These are phyloP conservation scores for Kodamaea ohmeri DNA, from an alignment of 1,139 yeast species.

Conservation along the genomic window DNA sequence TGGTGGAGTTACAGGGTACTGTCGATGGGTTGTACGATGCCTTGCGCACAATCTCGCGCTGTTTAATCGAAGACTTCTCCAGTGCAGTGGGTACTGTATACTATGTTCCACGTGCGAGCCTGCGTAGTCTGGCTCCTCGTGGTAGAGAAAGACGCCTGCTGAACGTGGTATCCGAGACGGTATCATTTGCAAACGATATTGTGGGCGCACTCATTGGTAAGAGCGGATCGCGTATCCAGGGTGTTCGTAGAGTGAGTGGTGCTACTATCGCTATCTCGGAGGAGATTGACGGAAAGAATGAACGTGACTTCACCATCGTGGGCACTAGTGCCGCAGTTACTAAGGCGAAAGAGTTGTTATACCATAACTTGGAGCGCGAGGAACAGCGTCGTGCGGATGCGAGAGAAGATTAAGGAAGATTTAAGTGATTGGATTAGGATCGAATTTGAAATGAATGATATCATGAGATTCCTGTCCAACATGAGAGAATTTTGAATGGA, in stretches of 20 bases:
- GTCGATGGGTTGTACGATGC: slow-evolving; percentile 62
- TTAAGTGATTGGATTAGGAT: too few relatives aligned
- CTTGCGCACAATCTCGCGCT: slow-evolving; percentile 62
- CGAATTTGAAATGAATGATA: too few relatives aligned
- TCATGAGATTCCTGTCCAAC: too few relatives aligned
- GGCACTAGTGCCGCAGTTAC: slow-evolving; percentile 68
- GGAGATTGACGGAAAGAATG: slow-evolving; percentile 61
- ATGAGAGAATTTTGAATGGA: too few relatives aligned
- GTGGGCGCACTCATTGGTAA: slow-evolving; percentile 92
- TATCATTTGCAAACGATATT: slow-evolving; percentile 67
- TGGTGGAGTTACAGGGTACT: slow-evolving; percentile 84
- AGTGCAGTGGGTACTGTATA: slow-evolving; percentile 63
- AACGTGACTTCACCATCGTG: slow-evolving; percentile 69
- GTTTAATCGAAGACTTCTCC: slow-evolving; percentile 71
- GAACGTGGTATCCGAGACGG: slow-evolving; percentile 7
- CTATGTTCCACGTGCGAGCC: slow-evolving; percentile 54
- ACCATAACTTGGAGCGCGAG: slow-evolving; percentile 76
- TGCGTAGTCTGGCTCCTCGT: slow-evolving; percentile 3
- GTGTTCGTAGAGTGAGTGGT: slow-evolving; percentile 75
- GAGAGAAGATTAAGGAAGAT: too few relatives aligned
- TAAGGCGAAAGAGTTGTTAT: slow-evolving; percentile 64
- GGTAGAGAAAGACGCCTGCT: slow-evolving; percentile 1
- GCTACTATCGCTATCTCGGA: slow-evolving; percentile 79
- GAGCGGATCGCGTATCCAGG: slow-evolving; percentile 83
- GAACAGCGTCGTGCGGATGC: slow-evolving; percentile 58